A percentile compares a stretch with the other conserved stretches of the same genome.
These are phyloP conservation scores for Paracamarosporium sp. DNA, from an alignment of 2,329 filamentous ascomycete genomes.

Conservation along the genomic window DNA sequence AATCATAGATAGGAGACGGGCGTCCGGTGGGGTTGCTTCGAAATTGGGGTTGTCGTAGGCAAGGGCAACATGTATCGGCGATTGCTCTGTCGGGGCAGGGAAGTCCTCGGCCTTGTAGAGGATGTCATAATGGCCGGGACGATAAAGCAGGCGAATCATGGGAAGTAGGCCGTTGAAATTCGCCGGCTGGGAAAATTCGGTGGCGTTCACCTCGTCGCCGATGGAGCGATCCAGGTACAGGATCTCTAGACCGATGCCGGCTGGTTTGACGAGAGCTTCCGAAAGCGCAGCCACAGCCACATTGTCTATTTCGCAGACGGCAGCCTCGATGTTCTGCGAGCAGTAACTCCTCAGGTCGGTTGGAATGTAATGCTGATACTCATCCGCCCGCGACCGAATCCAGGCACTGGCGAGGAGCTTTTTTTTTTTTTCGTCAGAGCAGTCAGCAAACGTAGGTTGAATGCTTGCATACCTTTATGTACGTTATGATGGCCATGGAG, in stretches of 20 bases:
- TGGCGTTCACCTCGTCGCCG: slow-evolving; percentile 74
- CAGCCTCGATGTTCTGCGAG: slow-evolving; percentile 72
- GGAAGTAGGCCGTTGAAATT: slow-evolving; percentile 58
- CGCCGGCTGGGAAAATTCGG: slow-evolving; percentile 66
- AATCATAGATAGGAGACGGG: slow-evolving; percentile 49
- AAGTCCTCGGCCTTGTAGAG: slow-evolving; percentile 74
- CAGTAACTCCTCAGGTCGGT: slow-evolving; percentile 72
- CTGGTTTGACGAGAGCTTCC: slow-evolving; percentile 79
- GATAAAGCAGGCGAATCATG: slow-evolving; percentile 72
- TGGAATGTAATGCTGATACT: slow-evolving; percentile 74
- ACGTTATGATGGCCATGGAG: slow-evolving; percentile 83
- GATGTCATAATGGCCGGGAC: slow-evolving; percentile 90
- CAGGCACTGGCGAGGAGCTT: slow-evolving; percentile 83
- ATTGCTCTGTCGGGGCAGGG: slow-evolving; percentile 32
- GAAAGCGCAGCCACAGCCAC: slow-evolving; percentile 80
- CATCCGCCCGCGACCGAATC: slow-evolving; percentile 75
- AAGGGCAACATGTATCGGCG: slow-evolving; percentile 42
- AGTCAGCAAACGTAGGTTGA: not conserved
- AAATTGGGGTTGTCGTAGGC: slow-evolving; percentile 50
- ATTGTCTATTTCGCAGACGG: slow-evolving; percentile 86
- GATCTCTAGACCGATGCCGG: slow-evolving; percentile 82
- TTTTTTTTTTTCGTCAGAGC: slow-evolving; percentile 22
- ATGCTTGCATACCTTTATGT: slow-evolving; percentile 66
- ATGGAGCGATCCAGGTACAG: slow-evolving; percentile 88
- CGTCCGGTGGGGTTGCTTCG: slow-evolving; percentile 43